Base-by-base conservation (phyloP, 1,284 basidiomycete species). In the Papiliotrema terrestris region DNA sequence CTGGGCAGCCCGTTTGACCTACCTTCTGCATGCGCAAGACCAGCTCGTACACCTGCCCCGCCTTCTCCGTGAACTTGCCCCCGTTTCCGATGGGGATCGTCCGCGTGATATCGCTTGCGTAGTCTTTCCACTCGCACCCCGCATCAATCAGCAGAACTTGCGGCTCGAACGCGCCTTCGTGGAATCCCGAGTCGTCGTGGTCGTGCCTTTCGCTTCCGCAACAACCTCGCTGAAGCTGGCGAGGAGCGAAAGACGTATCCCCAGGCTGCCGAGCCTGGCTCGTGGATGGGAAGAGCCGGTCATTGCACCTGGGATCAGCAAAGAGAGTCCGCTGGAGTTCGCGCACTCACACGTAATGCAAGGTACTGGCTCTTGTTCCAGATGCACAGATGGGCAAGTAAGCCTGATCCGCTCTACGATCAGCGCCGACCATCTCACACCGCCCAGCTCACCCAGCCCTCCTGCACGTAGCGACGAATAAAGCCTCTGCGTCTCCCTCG, bases 91-190 rank as follows among this genome's bases (percentile, higher is more conserved):
- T 71, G 3, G 76, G 77, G 17, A 77, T 73, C 6, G 74, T 75
- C 49, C 76, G 61, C 17, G 74, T 77, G 32, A 79, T 69, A 56
- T 77, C 75, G 3, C 72, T 69, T 0, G 74, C 74, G 56, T 74
- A 75, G 11, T 72, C 87, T 44, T 84, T 80, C 85, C 85, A 92
- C 76, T 96, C 92, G 66, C 90, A 91, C 0, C 91, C 91, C 1
- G 91, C 91, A 67, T 96, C 92, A 58, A 95, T 91, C 39, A 95
- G 82, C 4, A 96, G 80, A 3, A 93, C 86, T 71, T 92, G 89
- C 0, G 90, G 87, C 11, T 78, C 69, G 52, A 76, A 76, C 1
- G 67, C 56, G 5, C 55, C 63, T 8, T 52, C 41, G 58, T 72
- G 68, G 15, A 65, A 59, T 3, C 41, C 39, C 3, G 44, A 42